Conservation (phyloP, 371 early-diverging fungal species). For the Coemansia linderi region DNA sequence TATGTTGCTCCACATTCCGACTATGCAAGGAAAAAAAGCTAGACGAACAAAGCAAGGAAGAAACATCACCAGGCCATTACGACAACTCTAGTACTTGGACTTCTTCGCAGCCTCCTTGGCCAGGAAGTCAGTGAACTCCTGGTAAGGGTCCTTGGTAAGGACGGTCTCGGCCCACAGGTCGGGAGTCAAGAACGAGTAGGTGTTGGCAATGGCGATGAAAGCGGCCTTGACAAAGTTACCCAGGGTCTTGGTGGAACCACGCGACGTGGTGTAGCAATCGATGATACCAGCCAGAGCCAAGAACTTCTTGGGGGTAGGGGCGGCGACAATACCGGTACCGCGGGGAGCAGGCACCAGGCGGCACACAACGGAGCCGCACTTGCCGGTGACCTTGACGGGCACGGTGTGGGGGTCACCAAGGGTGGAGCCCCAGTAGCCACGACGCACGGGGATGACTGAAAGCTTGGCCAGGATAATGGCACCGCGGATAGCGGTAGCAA, state of each 20-base stretch:
- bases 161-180: conserved; percentile 92
- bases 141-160: conserved; percentile 89
- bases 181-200: conserved; percentile 97
- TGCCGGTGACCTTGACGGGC: conserved; percentile 98
- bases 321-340: conserved; percentile 99
- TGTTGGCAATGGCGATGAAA: conserved; percentile 97
- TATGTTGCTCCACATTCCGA: conserved; percentile 1
- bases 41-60: conserved; percentile 1
- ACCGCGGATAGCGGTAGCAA: conserved; percentile 98
- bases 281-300: conserved; percentile 98
- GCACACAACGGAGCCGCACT: conserved; percentile 96
- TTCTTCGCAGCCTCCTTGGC: conserved; percentile 62
- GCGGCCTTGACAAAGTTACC: conserved; percentile 99
- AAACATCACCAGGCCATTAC: conserved; percentile 3
- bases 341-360: conserved; percentile 98
- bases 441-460: conserved; percentile 96
- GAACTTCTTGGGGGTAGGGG: conserved; percentile 97
- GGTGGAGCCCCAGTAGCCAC: conserved; percentile 98
- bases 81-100: conserved; percentile 45
- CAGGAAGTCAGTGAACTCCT: conserved; percentile 91
- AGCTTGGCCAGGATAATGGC: conserved; percentile 99
- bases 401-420: conserved; percentile 99
- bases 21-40: not conserved
- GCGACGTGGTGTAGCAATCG: conserved; percentile 97
- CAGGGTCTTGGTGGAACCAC: conserved; percentile 88